Conservation (phyloP, 73 alveolate species). For the Symbiodinium pilosum region DNA sequence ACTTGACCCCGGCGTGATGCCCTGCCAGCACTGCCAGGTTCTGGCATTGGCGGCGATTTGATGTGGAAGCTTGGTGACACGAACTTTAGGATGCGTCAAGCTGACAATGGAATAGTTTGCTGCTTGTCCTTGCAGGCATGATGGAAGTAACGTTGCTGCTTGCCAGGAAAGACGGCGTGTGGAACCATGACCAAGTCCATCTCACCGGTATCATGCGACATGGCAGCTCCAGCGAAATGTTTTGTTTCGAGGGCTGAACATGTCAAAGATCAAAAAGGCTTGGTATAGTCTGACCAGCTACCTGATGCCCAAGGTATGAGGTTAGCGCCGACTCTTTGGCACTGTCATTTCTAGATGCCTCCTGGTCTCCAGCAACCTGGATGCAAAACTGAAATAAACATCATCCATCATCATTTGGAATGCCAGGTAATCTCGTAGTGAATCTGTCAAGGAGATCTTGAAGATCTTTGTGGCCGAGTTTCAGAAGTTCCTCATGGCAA, state of each 20-base stretch:
- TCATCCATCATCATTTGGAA: not conserved
- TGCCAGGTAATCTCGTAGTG: too few species aligned
- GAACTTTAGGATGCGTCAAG: too few species aligned
- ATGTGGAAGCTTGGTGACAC: conserved; percentile 41
- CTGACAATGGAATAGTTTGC: too few species aligned
- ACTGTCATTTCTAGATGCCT: conserved; percentile 71
- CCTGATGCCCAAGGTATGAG: conserved; percentile 17
- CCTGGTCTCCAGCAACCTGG: conserved; percentile 69
- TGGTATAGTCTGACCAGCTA: not conserved
- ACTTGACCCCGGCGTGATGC: too few species aligned
- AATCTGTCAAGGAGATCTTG: conserved; percentile 68
- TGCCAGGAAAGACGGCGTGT: conserved; percentile 61
- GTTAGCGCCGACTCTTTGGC: conserved; percentile 54
- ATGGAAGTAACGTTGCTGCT: too few species aligned
- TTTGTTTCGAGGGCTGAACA: too few species aligned
- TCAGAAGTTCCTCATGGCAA: conserved; percentile 62
- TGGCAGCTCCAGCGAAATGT: not conserved
- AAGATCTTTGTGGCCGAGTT: conserved; percentile 85
- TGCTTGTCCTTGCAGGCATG: too few species aligned
- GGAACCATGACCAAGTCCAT: conserved; percentile 86
- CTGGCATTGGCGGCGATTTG: conserved; percentile 80
- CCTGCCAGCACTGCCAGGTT: too few species aligned
- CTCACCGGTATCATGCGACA: conserved; percentile 63
- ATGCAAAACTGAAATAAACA: not conserved
- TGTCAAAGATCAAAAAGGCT: too few species aligned